Conservation (phyloP, 2,329 filamentous ascomycete species). For the Fusarium brevicatenulatum region DNA sequence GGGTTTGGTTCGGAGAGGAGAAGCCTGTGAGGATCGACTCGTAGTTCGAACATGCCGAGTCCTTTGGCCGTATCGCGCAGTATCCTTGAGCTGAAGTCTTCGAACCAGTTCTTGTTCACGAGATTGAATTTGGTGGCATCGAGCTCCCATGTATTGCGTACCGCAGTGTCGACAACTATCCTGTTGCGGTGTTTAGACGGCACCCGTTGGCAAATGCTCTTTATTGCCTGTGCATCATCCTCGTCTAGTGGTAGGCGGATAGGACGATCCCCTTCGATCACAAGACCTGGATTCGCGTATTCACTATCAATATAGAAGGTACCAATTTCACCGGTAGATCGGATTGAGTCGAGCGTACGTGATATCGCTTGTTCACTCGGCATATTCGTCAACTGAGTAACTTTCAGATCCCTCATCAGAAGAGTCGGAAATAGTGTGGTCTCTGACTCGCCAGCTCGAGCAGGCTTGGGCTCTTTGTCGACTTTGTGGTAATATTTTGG, state of each 20-base stretch:
- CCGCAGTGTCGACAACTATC: conserved; percentile 6
- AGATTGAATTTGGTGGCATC: conserved; percentile 13
- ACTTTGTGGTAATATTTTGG: not conserved
- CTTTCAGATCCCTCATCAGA: not conserved
- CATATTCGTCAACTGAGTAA: not conserved
- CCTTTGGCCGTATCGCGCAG: not conserved
- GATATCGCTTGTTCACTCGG: not conserved
- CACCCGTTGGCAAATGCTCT: conserved; percentile 5
- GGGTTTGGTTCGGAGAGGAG: conserved; percentile 21
- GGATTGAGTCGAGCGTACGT: not conserved
- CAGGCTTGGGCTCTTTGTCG: not conserved
- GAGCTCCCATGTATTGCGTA: conserved; percentile 25
- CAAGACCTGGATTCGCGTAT: conserved; percentile 18
- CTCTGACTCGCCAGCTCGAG: not conserved
- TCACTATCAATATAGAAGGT: not conserved
- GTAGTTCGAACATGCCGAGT: not conserved
- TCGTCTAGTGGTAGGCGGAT: conserved; percentile 10
- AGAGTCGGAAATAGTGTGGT: not conserved
- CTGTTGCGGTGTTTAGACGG: conserved; percentile 18
- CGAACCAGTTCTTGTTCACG: not conserved
- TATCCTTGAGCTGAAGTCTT: not conserved
- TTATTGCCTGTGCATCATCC: conserved; percentile 8
- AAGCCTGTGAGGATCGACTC: conserved; percentile 18
- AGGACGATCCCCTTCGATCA: not conserved
- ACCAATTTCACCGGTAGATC: conserved; percentile 5